Conservation (phyloP, 768 basidiomycete species). For the Tricholoma sp. region DNA sequence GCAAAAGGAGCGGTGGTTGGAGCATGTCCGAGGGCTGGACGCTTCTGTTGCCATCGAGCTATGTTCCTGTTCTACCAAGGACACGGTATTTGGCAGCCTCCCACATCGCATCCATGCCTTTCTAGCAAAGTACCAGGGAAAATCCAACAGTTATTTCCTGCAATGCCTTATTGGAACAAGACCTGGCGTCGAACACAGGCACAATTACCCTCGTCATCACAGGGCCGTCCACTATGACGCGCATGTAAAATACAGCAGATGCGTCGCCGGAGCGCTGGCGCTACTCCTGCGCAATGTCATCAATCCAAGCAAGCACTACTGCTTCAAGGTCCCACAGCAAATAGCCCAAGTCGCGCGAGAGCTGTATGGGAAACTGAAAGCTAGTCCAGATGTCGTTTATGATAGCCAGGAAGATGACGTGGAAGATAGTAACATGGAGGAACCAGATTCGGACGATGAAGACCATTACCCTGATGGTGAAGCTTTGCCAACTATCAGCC, state of each 20-base stretch:
- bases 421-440: too few species aligned
- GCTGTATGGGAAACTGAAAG: neutral
- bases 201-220: constrained; percentile 1
- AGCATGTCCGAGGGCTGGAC: neutral
- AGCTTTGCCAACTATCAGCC: neutral
- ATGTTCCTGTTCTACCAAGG: neutral
- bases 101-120: neutral
- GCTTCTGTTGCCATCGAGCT: neutral
- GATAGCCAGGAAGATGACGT: too few species aligned
- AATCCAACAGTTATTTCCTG: neutral
- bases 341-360: neutral
- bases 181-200: constrained; percentile 7
- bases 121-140: neutral
- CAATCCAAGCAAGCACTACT: neutral
- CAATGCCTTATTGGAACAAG: constrained; percentile 10
- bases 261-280: neutral
- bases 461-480: neutral
- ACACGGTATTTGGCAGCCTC: neutral
- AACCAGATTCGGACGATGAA: too few species aligned
- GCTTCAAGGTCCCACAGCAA: neutral
- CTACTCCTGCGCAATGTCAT: neutral
- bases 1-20: neutral
- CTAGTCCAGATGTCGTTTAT: too few species aligned
- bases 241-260: neutral
- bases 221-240: constrained; percentile 2